Percentiles rank a stretch among this genome's conserved stretches.
Conservation (phyloP, 108 stramenopile genomes). For the Skeletonema potamos region DNA sequence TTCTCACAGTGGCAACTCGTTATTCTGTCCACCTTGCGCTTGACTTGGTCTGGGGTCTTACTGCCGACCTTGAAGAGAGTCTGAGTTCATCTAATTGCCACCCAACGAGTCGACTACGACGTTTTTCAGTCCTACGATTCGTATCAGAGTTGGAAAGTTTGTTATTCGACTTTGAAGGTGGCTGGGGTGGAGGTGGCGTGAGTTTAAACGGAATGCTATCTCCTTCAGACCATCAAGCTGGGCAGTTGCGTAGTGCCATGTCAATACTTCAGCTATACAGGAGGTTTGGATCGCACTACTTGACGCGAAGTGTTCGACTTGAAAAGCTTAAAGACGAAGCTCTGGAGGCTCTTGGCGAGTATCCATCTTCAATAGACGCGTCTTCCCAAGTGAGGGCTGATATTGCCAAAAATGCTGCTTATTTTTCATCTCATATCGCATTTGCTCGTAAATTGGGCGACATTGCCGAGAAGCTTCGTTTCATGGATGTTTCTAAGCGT, state of each 20-base stretch:
- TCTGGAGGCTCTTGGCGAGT: conserved; percentile 31
- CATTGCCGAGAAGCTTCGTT: conserved; percentile 78
- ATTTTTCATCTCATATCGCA: conserved; percentile 75
- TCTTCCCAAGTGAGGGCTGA: conserved; percentile 48
- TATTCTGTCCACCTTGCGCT: conserved; percentile 80
- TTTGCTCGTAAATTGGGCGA: conserved; percentile 82
- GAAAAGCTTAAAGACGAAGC: conserved; percentile 50
- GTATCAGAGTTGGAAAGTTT: conserved; percentile 82
- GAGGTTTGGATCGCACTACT: conserved; percentile 49
- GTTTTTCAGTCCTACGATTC: conserved; percentile 78
- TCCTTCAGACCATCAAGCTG: conserved; percentile 72
- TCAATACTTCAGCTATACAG: conserved; percentile 61
- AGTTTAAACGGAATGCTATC: conserved; percentile 66
- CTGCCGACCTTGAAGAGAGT: conserved; percentile 85
- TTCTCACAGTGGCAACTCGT: conserved; percentile 68
- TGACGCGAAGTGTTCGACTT: conserved; percentile 69
- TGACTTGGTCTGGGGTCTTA: conserved; percentile 80
- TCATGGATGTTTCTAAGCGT: conserved; percentile 63
- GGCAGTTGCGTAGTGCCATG: conserved; percentile 58
- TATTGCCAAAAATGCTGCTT: conserved; percentile 81
- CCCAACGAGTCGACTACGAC: conserved; percentile 52
- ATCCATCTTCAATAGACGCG: conserved; percentile 29
- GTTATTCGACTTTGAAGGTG: conserved; percentile 80
- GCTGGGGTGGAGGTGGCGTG: conserved; percentile 86
- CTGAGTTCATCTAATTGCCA: conserved; percentile 38